Base-by-base conservation (phyloP, 306 rosid species). In the Castanea sativa region DNA sequence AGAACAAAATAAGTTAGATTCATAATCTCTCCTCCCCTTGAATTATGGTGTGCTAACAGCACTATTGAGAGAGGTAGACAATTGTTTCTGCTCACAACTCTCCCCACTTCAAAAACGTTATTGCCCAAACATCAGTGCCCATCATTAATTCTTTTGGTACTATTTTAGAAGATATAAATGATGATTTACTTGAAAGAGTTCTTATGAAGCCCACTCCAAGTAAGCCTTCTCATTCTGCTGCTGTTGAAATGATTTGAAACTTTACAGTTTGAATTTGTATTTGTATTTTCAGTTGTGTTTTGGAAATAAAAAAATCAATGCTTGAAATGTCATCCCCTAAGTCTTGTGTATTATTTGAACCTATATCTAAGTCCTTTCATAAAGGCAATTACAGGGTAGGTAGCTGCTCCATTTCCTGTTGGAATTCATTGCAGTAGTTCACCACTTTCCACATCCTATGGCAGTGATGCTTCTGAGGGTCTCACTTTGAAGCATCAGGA, bases 31-130 rank as follows among this genome's bases (percentile, higher is more conserved):
- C 97, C 97, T 75, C 97, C 98, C 18, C 94, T 90, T 52, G 99
- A 90, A 69, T 93, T 96, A 0, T 95, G 10, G 1, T 38, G 97
- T 64, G 98, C 89, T 32, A 81, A 93, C 51, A 85, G 99, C 70
- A 88, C 92, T 4, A 86, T 93, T 29, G 84, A 95, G 38, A 87
- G 94, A 74, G 93, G 92, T 80, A 90, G 96, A 76, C 97, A 91
- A 30, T 68, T 95, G 89, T 95, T 95, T 76, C 85, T 90, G 91
- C 92, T 93, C 18, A 93, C 98, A 8, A 98, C 99, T 52, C 96
- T 95, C 78, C 94, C 98, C 15, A 83, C 85, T 5, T 91, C 95
- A 20, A 93, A 90, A 78, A 68, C 87, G 63, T 77, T 87, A 38
- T 89, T 91, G 25, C 83, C 86, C n/a, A 92, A 85, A 85, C 83